A percentile compares a stretch with the other conserved stretches of the same genome.
phyloP scores from a whole-genome alignment of 2,329 filamentous ascomycete genomes.

The Neurospora sp. region DNA sequence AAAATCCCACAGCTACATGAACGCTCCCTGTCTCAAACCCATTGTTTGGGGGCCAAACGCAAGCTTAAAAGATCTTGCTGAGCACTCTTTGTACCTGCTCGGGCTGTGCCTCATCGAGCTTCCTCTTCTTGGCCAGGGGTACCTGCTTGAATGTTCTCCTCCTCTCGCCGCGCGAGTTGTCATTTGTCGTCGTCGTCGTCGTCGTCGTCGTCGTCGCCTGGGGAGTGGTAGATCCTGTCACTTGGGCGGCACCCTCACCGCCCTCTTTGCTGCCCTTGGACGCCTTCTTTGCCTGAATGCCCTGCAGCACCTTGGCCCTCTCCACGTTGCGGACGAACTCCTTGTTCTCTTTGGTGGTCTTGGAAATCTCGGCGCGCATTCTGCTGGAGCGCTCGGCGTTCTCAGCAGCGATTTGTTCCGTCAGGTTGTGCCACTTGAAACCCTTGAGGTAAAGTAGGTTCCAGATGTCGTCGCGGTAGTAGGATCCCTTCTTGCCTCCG shows the following conservation, averaged over 20 bases:
- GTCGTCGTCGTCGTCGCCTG: neutral
- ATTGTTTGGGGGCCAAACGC: neutral
- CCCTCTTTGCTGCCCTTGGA: conserved; percentile 30
- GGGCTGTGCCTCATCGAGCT: conserved; percentile 37
- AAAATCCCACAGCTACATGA: neutral
- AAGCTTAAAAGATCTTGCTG: conserved; percentile 51
- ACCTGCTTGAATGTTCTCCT: conserved; percentile 58
- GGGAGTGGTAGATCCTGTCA: neutral
- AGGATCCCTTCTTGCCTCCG: conserved; percentile 73
- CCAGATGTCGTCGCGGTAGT: conserved; percentile 83
- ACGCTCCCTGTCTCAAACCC: neutral
- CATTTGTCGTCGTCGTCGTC: neutral
- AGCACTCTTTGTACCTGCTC: conserved; percentile 50
- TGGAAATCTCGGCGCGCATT: conserved; percentile 67
- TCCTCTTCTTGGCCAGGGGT: conserved; percentile 45
- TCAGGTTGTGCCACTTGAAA: conserved; percentile 60
- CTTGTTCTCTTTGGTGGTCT: conserved; percentile 70
- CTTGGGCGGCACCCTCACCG: conserved; percentile 8
- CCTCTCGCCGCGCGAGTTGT: conserved; percentile 21
- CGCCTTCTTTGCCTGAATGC: conserved; percentile 54
- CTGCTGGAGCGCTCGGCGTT: conserved; percentile 69
- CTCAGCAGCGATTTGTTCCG: conserved; percentile 67
- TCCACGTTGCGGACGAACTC: conserved; percentile 72
- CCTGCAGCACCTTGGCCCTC: conserved; percentile 67
- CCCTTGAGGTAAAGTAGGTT: conserved; percentile 71